Conservation (phyloP, 2,329 filamentous ascomycete species). For the Incumbomyces lentus region DNA sequence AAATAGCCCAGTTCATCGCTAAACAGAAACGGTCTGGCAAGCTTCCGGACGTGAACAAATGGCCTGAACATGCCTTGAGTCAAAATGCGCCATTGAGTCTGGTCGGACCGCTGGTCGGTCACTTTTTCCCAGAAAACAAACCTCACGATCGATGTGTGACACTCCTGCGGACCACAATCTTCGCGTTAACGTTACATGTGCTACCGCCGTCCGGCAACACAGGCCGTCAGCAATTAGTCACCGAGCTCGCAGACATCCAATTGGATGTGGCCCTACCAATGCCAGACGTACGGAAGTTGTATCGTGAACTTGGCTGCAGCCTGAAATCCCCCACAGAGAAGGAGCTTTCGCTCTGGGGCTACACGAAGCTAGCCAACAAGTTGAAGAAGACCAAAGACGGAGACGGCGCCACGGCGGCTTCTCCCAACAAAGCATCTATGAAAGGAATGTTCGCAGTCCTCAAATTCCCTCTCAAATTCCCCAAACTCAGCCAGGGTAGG, state of each 20-base stretch:
- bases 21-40: conserved; percentile 25
- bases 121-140: conserved; percentile 30
- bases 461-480: conserved; percentile 71
- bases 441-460: conserved; percentile 56
- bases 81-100: conserved; percentile 21
- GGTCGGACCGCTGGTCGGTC: conserved; percentile 31
- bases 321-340: conserved; percentile 32
- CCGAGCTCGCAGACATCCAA: conserved; percentile 35
- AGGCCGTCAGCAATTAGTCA: conserved; percentile 24
- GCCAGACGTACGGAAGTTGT: conserved; percentile 28
- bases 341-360: conserved; percentile 33
- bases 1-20: conserved; percentile 33
- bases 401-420: conserved; percentile 48
- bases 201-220: conserved; percentile 31
- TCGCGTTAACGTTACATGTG: conserved; percentile 36
- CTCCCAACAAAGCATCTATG: too few relatives aligned
- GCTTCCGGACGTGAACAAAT: conserved; percentile 17
- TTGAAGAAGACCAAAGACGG: conserved; percentile 53
- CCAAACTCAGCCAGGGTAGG: conserved; percentile 45
- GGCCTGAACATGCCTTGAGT: conserved; percentile 15
- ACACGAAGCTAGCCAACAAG: conserved; percentile 18
- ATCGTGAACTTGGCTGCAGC: conserved; percentile 37
- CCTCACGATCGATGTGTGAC: conserved; percentile 32
- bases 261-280: conserved; percentile 34
- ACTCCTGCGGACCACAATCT: conserved; percentile 36